phyloP scores from a whole-genome alignment of 768 basidiomycete species.

The Gymnopilus dilepis region DNA sequence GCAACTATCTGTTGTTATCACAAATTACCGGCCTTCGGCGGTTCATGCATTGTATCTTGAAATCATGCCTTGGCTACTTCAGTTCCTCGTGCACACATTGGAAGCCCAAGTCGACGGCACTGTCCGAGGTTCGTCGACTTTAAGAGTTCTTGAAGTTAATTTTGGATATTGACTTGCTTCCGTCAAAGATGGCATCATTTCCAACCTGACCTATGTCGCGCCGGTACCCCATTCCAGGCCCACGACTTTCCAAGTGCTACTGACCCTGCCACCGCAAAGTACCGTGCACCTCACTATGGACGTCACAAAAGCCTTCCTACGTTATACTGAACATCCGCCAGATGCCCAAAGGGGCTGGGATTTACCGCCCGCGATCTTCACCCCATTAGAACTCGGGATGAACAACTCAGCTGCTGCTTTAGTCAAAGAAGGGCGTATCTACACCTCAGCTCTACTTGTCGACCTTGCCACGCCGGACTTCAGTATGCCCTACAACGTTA shows the following conservation, averaged over 20 bases:
- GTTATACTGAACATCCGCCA: slow-evolving; percentile 95
- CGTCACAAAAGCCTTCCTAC: slow-evolving; percentile 82
- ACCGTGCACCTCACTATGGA: slow-evolving; percentile 72
- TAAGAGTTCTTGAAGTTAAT: slow-evolving; percentile 6
- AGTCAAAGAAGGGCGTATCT: slow-evolving; percentile 51
- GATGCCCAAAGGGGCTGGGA: slow-evolving; percentile 97
- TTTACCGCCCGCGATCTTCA: slow-evolving; percentile 83
- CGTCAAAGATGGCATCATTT: slow-evolving; percentile 64
- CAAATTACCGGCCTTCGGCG: slow-evolving; percentile 55
- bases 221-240: slow-evolving; percentile 75
- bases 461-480: slow-evolving; percentile 99
- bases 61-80: slow-evolving; percentile 92
- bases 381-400: slow-evolving; percentile 37
- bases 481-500: slow-evolving; percentile 99
- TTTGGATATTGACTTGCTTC: slow-evolving; percentile 13
- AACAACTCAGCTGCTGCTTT: slow-evolving; percentile 23
- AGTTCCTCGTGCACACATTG: slow-evolving; percentile 86
- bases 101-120: slow-evolving; percentile 52
- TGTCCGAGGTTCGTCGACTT: slow-evolving; percentile 45
- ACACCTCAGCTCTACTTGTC: slow-evolving; percentile 81
- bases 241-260: slow-evolving; percentile 72
- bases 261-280: slow-evolving; percentile 72
- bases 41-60: slow-evolving; percentile 77
- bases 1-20: slow-evolving; percentile 67
- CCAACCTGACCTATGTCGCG: slow-evolving; percentile 68